phyloP scores from a whole-genome alignment of 768 basidiomycete genomes.

The Lactifluus volemus region DNA sequence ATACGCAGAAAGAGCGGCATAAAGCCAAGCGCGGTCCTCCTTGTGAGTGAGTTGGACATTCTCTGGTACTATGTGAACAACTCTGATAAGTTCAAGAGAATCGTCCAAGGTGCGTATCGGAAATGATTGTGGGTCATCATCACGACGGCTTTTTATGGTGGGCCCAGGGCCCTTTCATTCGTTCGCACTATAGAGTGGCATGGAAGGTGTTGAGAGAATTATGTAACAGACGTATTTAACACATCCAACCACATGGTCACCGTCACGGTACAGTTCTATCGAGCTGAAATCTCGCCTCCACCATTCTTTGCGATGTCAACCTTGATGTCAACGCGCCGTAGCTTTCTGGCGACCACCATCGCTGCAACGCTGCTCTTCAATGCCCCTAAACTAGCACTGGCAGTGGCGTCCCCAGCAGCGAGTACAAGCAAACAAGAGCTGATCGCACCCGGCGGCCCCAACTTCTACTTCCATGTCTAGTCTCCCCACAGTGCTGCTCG shows the following conservation, averaged over 20 bases:
- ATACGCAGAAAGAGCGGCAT: constrained; percentile 69
- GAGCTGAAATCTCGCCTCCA: background rate
- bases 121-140: background rate
- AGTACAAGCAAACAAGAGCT: constrained; percentile 16
- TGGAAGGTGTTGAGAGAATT: no score
- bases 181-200: no score
- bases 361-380: background rate
- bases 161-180: no score
- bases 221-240: no score
- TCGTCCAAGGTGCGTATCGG: background rate
- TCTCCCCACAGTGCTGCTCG: constrained; percentile 81
- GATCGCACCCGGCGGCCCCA: constrained; percentile 57
- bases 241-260: no score
- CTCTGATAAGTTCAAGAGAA: background rate
- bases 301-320: background rate
- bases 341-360: background rate
- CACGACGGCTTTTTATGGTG: background rate
- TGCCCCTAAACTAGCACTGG: background rate
- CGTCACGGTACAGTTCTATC: no score
- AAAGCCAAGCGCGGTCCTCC: constrained; percentile 51
- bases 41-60: constrained; percentile 44
- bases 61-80: background rate
- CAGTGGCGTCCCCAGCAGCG: background rate
- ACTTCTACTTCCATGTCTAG: constrained; percentile 76
- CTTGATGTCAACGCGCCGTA: background rate